Conservation (phyloP, 108 stramenopile species). For the Pelagomonas calceolata region DNA sequence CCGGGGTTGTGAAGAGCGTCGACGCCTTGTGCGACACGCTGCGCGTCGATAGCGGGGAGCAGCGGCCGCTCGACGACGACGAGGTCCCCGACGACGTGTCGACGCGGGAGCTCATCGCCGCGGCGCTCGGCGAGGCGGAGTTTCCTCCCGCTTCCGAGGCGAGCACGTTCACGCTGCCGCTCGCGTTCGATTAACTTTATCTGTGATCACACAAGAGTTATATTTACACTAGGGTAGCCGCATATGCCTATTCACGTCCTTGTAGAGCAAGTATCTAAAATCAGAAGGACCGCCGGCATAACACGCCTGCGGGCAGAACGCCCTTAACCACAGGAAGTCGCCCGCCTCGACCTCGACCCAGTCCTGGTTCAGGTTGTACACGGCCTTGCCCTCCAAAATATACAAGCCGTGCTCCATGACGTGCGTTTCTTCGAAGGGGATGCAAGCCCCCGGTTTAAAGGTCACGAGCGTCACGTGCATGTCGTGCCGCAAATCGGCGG, state of each 20-base stretch:
- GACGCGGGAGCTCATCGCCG: neutral
- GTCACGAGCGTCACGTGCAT: neutral
- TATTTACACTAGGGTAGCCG: too few species aligned
- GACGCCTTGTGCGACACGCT: conserved; percentile 29
- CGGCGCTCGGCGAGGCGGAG: neutral
- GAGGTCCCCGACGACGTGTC: neutral
- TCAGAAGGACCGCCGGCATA: neutral
- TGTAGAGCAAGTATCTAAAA: neutral
- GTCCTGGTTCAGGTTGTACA: neutral
- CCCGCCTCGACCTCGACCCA: neutral
- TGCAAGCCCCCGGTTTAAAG: neutral
- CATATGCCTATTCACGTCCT: neutral
- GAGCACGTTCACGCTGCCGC: neutral
- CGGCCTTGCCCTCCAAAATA: neutral
- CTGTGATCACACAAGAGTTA: too few species aligned
- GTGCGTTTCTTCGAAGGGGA: neutral
- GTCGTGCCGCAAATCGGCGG: neutral
- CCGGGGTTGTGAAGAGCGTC: conserved; percentile 19
- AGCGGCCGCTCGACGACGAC: neutral
- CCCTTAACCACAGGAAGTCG: neutral
- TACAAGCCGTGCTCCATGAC: neutral
- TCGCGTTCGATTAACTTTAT: neutral
- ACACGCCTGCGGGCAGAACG: neutral
- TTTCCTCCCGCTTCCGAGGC: neutral
- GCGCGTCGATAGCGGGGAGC: conserved; percentile 21